These are phyloP conservation scores for Viola pubescens DNA, from an alignment of 441 rosid species.

Conservation along the genomic window DNA sequence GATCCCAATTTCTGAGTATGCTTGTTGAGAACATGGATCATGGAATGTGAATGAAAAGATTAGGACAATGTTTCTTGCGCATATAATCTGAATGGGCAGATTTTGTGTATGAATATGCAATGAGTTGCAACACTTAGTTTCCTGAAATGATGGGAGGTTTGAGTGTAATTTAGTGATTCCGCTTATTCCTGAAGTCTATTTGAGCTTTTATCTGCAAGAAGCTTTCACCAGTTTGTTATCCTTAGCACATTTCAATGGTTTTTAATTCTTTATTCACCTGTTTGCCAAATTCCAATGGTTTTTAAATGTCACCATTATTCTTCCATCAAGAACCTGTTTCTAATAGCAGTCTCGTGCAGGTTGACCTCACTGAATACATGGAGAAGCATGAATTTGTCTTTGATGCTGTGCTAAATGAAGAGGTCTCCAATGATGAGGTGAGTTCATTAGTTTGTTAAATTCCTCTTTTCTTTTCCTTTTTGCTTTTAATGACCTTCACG, in stretches of 20 bases:
- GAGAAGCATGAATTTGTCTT: conserved; percentile 96
- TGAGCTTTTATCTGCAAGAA: background rate
- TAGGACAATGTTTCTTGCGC: background rate
- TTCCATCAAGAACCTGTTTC: background rate
- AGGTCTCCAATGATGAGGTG: conserved; percentile 96
- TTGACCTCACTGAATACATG: conserved; percentile 87
- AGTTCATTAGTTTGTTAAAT: conserved; percentile 15
- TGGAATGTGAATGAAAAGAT: background rate
- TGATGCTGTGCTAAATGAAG: conserved; percentile 89
- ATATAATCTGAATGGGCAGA: background rate
- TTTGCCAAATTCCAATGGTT: background rate
- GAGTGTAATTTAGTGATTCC: background rate
- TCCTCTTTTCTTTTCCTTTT: too few relatives aligned
- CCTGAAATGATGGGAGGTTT: background rate
- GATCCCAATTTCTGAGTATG: background rate
- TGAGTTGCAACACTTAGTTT: background rate
- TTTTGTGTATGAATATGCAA: background rate
- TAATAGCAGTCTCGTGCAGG: conserved; percentile 40
- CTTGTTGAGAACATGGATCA: background rate
- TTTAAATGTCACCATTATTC: background rate
- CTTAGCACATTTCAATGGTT: background rate
- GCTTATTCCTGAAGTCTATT: background rate
- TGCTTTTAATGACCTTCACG: background rate
- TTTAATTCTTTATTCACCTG: too few relatives aligned
- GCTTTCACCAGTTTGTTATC: background rate